Evolutionary conservation across 495 filamentous ascomycete genomes (phyloP).

Genomic region (Xylaria castorea): DNA sequence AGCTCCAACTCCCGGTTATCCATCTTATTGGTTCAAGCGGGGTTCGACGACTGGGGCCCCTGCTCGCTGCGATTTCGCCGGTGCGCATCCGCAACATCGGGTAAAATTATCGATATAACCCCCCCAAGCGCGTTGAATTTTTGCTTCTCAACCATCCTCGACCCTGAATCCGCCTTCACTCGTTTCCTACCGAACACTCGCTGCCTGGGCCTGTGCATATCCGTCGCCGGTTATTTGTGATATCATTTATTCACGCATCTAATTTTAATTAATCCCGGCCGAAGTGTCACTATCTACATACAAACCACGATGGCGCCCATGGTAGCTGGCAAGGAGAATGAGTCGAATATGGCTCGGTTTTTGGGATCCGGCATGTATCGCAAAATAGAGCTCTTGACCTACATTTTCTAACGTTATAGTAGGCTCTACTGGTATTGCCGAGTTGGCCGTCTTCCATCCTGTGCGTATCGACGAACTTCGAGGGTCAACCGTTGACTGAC

Average conservation of each 20-base stretch:
- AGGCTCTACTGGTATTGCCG: slow-evolving; percentile 95
- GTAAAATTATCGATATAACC: slow-evolving; percentile 24
- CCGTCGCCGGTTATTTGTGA: neutral
- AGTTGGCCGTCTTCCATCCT: slow-evolving; percentile 95
- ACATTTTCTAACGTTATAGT: neutral
- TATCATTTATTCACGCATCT: neutral
- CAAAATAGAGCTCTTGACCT: slow-evolving; percentile 11
- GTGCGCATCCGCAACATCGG: slow-evolving; percentile 13
- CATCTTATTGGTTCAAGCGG: slow-evolving; percentile 10
- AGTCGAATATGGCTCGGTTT: slow-evolving; percentile 85
- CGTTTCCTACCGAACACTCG: slow-evolving; percentile 7
- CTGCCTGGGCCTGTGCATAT: neutral
- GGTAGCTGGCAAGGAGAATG: slow-evolving; percentile 72
- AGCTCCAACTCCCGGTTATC: slow-evolving; percentile 7
- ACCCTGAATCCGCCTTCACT: slow-evolving; percentile 12
- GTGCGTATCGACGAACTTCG: slow-evolving; percentile 57
- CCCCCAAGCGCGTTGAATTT: slow-evolving; percentile 19
- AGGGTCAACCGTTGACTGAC: slow-evolving; percentile 39
- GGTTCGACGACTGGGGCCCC: neutral
- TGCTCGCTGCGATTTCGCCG: slow-evolving; percentile 18
- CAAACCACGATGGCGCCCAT: slow-evolving; percentile 54
- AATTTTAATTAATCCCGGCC: neutral
- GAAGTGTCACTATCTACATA: neutral
- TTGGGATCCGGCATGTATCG: slow-evolving; percentile 80
- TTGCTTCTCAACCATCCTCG: slow-evolving; percentile 20